Base-by-base conservation (phyloP, 2,329 filamentous ascomycete genomes). In the Thermothelomyces thermophilus region DNA sequence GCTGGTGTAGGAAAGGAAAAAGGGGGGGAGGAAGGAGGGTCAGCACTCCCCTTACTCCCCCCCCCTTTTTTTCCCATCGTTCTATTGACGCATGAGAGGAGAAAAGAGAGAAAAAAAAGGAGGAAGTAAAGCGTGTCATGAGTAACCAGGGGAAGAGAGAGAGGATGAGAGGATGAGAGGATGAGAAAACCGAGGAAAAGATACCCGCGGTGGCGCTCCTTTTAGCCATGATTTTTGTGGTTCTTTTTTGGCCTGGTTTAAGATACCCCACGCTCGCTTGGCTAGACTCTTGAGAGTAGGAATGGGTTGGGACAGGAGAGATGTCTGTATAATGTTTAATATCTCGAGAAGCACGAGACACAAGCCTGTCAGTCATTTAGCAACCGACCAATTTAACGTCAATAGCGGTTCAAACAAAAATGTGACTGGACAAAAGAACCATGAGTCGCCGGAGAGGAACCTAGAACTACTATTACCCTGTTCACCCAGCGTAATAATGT, bases 191-290 rank as follows among this genome's bases (percentile, higher is more conserved):
- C 9, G 24, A 26, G 24, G 19, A 31, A 31, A n/a, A n/a, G n/a
- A n/a, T 17, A 20, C 24, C 19, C 14, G 3, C 11, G 40, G 11
- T 43, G 33, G 34, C 34, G 17, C 39, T 48, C 46, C 16, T 48
- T n/a, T n/a, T 34, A 36, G 16, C 14, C 26, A 22, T 40, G 16
- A 26, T 11, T 30, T 26, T 31, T 8, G n/a, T n/a, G 14, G 16
- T 14, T 24, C 17, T 2, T 45, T 6, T 11, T n/a, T n/a, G n/a
- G n/a, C n/a, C n/a, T n/a, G n/a, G 22, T 41, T 10, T 13, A 16
- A 47, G 44, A 51, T 51, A 51, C 49, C n/a, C 49, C 49, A 47
- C 49, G 34, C 44, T 51, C 49, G 40, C 28, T 51, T 40, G 34
- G 43, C 43, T 47, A 44, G 22, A 51, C 13, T 13, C n/a, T 22